A percentile compares a stretch with the other conserved stretches of the same genome.
phyloP scores from a whole-genome alignment of 306 rosid genomes.

The Vigna nakashimae region DNA sequence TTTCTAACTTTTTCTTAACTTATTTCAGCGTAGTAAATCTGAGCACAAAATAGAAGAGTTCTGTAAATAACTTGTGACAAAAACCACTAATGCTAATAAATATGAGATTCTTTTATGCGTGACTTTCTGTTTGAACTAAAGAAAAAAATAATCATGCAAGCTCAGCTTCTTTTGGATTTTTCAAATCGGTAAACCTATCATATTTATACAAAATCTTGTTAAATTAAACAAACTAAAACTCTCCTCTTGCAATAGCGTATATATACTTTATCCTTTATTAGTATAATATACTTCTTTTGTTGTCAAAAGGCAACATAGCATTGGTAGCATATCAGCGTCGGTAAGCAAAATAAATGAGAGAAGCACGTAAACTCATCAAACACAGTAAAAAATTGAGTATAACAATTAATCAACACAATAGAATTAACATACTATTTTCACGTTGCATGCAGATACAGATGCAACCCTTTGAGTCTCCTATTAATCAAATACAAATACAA shows the following conservation, averaged over 20 bases:
- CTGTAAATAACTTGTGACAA: no score
- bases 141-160: no score
- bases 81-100: no score
- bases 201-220: not conserved
- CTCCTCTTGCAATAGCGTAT: not conserved
- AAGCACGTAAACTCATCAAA: constrained; percentile 9
- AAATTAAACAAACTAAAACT: no score
- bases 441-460: constrained; percentile 14
- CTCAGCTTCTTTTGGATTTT: no score
- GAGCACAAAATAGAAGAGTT: not conserved
- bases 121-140: not conserved
- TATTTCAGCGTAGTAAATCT: no score
- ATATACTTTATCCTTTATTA: not conserved
- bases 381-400: not conserved
- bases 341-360: not conserved
- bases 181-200: not conserved
- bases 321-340: not conserved
- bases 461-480: constrained; percentile 17
- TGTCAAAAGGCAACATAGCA: not conserved
- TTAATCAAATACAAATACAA: constrained; percentile 42
- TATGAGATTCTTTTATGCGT: no score
- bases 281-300: not conserved
- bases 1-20: no score
- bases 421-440: constrained; percentile 15
- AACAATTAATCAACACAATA: constrained; percentile 1